phyloP scores from a whole-genome alignment of 495 filamentous ascomycete genomes.

The Bathelium albidoporum region DNA sequence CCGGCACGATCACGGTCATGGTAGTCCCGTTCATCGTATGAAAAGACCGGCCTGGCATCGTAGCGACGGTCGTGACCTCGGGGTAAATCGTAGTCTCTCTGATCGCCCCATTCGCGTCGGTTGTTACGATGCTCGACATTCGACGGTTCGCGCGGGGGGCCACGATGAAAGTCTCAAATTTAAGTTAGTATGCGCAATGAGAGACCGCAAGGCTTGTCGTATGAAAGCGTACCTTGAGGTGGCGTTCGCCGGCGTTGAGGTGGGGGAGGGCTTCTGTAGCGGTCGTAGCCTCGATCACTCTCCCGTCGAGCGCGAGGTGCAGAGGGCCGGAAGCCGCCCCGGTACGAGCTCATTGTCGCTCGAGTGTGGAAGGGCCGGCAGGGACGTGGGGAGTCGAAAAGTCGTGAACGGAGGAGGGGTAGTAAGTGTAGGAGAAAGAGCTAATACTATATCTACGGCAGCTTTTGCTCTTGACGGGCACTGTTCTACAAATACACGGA shows the following conservation, averaged over 20 bases:
- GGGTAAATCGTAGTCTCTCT: conserved; percentile 25
- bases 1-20: conserved; percentile 47
- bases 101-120: conserved; percentile 14
- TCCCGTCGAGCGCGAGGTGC: neutral
- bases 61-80: conserved; percentile 16
- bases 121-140: conserved; percentile 10
- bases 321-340: neutral
- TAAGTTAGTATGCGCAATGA: neutral
- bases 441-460: too few species aligned
- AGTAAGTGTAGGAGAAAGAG: neutral
- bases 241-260: neutral
- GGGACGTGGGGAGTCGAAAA: neutral
- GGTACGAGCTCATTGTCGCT: neutral
- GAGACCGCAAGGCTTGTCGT: neutral
- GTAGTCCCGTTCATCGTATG: conserved; percentile 34
- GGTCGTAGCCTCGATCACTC: neutral
- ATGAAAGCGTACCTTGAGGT: neutral
- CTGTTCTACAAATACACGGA: too few species aligned
- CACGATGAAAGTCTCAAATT: neutral
- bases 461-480: too few species aligned
- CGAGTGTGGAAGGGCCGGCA: neutral
- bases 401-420: neutral
- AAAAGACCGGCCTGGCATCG: neutral
- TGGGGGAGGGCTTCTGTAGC: neutral
- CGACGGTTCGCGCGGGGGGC: neutral